Percentiles rank a stretch among this genome's conserved stretches.
phyloP scores from a whole-genome alignment of 2,329 filamentous ascomycete genomes.

The Colletotrichum phormii region DNA sequence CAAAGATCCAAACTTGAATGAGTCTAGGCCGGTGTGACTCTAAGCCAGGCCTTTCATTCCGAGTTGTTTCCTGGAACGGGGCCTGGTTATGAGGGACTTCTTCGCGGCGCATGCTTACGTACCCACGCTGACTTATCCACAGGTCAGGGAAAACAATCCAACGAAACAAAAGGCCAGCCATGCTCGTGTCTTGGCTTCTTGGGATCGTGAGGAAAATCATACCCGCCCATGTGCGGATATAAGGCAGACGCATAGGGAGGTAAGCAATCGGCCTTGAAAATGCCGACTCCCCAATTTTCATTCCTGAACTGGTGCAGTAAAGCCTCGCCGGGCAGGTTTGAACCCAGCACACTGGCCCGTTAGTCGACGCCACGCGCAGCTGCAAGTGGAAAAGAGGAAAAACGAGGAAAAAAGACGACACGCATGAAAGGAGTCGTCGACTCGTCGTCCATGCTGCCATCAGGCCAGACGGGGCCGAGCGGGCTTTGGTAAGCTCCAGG shows the following conservation, averaged over 20 bases:
- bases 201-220: neutral
- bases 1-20: neutral
- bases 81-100: too few relatives aligned
- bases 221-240: neutral
- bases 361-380: neutral
- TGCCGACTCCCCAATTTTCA: neutral
- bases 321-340: neutral
- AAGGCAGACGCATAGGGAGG: too few relatives aligned
- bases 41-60: neutral
- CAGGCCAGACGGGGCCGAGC: slow-evolving; percentile 1
- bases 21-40: neutral
- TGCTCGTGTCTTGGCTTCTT: neutral
- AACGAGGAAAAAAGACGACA: neutral
- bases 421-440: neutral
- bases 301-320: neutral
- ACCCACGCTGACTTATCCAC: neutral
- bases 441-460: neutral
- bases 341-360: neutral
- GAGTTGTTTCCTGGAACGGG: too few relatives aligned
- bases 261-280: neutral
- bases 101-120: neutral
- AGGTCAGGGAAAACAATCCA: neutral
- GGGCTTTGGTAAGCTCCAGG: neutral
- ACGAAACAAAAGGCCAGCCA: neutral
- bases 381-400: neutral